These are phyloP conservation scores for Acanthamoeba culbertsoni DNA, from an alignment of 208 protist genomes.

Conservation along the genomic window DNA sequence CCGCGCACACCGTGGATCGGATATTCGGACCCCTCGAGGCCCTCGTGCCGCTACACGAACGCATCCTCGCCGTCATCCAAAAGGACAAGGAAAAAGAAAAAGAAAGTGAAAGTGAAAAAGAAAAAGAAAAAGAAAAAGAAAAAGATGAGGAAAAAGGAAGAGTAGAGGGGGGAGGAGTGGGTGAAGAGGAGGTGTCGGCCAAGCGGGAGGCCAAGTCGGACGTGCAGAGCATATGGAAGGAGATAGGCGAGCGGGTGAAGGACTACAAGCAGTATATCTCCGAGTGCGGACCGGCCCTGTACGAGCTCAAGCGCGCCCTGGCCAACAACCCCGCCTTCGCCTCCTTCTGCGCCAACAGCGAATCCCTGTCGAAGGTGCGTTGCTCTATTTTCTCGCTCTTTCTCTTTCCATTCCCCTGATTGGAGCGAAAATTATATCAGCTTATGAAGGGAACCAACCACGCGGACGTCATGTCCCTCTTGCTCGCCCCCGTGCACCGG, in stretches of 20 bases:
- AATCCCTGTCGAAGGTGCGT: neutral
- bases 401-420: neutral
- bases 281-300: neutral
- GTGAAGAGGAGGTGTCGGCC: neutral
- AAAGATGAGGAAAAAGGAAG: neutral
- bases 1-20: neutral
- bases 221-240: neutral
- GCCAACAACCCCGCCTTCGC: neutral
- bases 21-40: neutral
- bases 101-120: neutral
- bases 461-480: neutral
- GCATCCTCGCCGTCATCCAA: neutral
- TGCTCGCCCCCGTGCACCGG: neutral
- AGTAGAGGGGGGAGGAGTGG: neutral
- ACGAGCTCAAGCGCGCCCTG: neutral
- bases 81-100: neutral
- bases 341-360: neutral
- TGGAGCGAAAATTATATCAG: neutral
- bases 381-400: neutral
- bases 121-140: neutral
- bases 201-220: neutral
- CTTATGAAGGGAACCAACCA: neutral
- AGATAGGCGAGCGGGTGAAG: neutral
- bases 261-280: neutral
- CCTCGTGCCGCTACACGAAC: neutral